A percentile compares a stretch with the other conserved stretches of the same genome.
These are phyloP conservation scores for Centaurea solstitialis DNA, from an alignment of 129 eudicot species.

Conservation along the genomic window DNA sequence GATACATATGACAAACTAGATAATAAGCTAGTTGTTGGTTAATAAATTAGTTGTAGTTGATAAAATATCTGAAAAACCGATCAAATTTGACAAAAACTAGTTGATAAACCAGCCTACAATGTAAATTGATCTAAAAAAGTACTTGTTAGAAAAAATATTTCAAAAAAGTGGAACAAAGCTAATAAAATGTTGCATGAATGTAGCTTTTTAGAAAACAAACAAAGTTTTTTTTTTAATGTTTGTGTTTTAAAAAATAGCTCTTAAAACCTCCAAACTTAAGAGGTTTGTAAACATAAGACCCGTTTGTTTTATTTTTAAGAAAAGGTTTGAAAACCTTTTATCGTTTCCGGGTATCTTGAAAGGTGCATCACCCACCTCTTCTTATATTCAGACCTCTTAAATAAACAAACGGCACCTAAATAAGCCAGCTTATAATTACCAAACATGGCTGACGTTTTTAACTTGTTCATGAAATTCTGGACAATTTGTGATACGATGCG, in stretches of 20 bases:
- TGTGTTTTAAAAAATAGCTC: no score
- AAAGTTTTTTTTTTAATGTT: no score
- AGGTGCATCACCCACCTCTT: no score
- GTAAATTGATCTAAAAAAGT: not conserved
- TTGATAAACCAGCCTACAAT: not conserved
- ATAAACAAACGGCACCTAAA: not conserved
- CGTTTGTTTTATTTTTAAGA: no score
- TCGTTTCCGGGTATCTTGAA: no score
- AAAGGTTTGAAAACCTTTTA: no score
- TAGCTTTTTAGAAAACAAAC: not conserved
- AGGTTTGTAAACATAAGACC: no score
- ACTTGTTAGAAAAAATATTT: not conserved
- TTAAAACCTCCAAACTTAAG: no score
- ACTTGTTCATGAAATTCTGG: not conserved
- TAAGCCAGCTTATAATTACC: not conserved
- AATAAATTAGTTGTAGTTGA: not conserved
- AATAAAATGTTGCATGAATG: not conserved
- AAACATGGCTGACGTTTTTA: not conserved
- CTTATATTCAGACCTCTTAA: no score
- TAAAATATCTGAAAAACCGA: not conserved
- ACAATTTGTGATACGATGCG: not conserved
- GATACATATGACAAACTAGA: not conserved
- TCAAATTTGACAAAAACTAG: not conserved
- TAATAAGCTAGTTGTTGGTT: not conserved
- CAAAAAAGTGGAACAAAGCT: not conserved